A percentile compares a stretch with the other conserved stretches of the same genome.
Evolutionary conservation across 163 green algal species (phyloP).

Genomic region (Chlorella variabilis): DNA sequence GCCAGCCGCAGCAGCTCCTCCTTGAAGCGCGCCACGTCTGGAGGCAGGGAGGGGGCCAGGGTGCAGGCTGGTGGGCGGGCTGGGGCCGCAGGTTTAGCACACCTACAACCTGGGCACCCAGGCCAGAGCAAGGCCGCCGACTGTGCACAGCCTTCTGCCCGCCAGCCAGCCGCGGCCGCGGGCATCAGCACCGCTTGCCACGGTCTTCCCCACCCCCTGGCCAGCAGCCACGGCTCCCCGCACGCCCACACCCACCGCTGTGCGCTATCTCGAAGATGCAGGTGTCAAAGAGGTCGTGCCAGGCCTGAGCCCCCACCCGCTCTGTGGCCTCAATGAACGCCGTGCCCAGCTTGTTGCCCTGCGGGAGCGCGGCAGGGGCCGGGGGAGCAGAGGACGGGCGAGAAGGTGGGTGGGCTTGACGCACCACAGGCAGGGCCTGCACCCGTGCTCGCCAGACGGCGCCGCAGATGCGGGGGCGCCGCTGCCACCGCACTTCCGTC

Average conservation of each 20-base stretch:
- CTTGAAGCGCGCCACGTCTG: slow-evolving; percentile 56
- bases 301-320: slow-evolving; percentile 40
- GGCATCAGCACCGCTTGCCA: no score
- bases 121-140: no score
- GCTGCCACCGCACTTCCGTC: no score
- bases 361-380: not conserved
- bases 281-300: slow-evolving; percentile 68
- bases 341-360: slow-evolving; percentile 62
- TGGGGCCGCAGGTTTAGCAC: no score
- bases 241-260: not conserved
- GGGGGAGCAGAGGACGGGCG: not conserved
- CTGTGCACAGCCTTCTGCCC: no score
- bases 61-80: not conserved
- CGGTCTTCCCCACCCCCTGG: no score
- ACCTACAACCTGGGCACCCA: no score
- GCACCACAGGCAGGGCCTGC: not conserved
- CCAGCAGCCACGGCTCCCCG: not conserved
- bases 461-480: no score
- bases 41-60: not conserved
- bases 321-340: slow-evolving; percentile 53
- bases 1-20: slow-evolving; percentile 45
- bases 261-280: slow-evolving; percentile 59
- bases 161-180: no score
- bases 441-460: no score
- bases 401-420: not conserved